Conservation (phyloP, 2,329 filamentous ascomycete species). For the Didymella pomorum region DNA sequence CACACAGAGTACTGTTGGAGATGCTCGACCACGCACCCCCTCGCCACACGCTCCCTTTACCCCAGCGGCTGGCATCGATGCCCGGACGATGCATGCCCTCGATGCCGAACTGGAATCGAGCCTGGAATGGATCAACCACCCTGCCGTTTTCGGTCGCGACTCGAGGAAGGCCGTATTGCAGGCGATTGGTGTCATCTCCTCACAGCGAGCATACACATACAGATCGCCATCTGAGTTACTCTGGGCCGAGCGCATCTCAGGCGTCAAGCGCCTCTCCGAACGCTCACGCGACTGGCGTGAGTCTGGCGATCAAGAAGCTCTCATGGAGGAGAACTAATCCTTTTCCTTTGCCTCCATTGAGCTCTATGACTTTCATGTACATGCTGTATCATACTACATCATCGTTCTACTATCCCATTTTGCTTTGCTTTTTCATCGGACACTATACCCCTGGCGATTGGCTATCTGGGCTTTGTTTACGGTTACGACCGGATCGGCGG, state of each 20-base stretch:
- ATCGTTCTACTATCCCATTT: constrained; percentile 22
- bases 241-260: constrained; percentile 84
- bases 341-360: constrained; percentile 11
- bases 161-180: constrained; percentile 95
- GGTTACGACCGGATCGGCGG: constrained; percentile 15
- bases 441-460: constrained; percentile 27
- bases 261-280: constrained; percentile 82
- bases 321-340: constrained; percentile 60
- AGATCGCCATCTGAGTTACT: constrained; percentile 86
- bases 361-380: constrained; percentile 27
- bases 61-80: constrained; percentile 79
- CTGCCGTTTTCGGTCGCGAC: constrained; percentile 91
- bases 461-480: constrained; percentile 15
- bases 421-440: constrained; percentile 22
- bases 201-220: constrained; percentile 92
- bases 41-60: constrained; percentile 58
- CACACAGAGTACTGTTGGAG: constrained; percentile 49
- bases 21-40: constrained; percentile 47
- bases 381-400: constrained; percentile 27
- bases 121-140: constrained; percentile 97
- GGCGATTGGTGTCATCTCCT: constrained; percentile 95
- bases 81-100: constrained; percentile 80
- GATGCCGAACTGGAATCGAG: constrained; percentile 90
- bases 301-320: constrained; percentile 74
- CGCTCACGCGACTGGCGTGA: constrained; percentile 92